Evolutionary conservation across 257 asterid genomes (phyloP).

Genomic region (Nyctanthes arbortristis): DNA sequence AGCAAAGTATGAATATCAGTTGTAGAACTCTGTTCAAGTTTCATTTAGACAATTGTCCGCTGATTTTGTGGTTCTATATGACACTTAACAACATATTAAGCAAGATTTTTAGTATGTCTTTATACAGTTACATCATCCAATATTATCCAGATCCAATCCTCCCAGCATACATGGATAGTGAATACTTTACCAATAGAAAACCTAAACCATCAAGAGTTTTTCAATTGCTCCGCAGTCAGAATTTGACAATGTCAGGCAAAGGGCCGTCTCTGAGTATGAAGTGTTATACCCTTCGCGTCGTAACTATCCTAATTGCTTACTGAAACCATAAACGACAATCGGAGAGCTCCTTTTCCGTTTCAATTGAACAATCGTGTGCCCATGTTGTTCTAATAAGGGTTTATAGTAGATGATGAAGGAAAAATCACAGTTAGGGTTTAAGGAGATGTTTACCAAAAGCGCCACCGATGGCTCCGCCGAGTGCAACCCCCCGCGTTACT

Average conservation of each 20-base stretch:
- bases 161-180: too few relatives aligned
- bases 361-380: neutral
- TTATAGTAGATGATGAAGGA: neutral
- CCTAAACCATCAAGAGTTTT: neutral
- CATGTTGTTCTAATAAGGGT: slow-evolving; percentile 4
- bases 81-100: too few relatives aligned
- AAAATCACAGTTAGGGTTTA: slow-evolving; percentile 5
- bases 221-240: neutral
- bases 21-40: too few relatives aligned
- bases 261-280: neutral
- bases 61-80: too few relatives aligned
- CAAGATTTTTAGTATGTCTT: too few relatives aligned
- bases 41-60: too few relatives aligned
- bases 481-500: slow-evolving; percentile 45
- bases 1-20: too few relatives aligned
- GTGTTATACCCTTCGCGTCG: neutral
- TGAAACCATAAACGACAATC: neutral
- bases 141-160: too few relatives aligned
- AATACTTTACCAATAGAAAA: neutral
- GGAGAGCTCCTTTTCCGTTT: neutral
- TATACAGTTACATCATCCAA: too few relatives aligned
- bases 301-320: neutral
- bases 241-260: neutral
- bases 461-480: slow-evolving; percentile 65
- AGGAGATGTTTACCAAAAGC: slow-evolving; percentile 46